These are phyloP conservation scores for Astragalus glycyphyllos DNA, from an alignment of 306 rosid genomes.

Conservation along the genomic window DNA sequence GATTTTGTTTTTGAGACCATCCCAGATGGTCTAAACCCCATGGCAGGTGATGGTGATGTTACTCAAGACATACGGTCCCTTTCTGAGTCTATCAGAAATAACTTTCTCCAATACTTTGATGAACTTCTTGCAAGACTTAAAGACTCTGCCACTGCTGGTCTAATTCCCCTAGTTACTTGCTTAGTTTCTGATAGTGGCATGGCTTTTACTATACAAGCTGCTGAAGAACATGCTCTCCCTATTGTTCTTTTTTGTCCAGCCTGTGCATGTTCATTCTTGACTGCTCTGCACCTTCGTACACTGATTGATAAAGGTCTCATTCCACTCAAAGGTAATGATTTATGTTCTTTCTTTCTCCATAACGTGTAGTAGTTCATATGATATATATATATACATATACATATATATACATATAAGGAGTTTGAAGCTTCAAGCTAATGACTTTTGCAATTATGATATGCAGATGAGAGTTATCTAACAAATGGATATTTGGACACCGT, in stretches of 20 bases:
- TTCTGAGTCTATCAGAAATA: constrained; percentile 7
- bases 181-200: not conserved
- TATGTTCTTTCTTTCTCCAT: too few relatives aligned
- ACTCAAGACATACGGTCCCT: not conserved
- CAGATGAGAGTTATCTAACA: constrained; percentile 36
- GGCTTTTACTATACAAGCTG: constrained; percentile 34
- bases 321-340: constrained; percentile 39
- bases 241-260: constrained; percentile 8
- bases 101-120: too few relatives aligned
- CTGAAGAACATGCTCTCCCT: constrained; percentile 40
- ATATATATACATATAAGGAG: too few relatives aligned
- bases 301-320: constrained; percentile 23
- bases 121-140: too few relatives aligned
- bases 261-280: constrained; percentile 20
- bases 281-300: not conserved
- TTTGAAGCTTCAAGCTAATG: too few relatives aligned
- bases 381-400: too few relatives aligned
- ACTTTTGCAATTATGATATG: constrained; percentile 3
- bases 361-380: too few relatives aligned
- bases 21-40: constrained; percentile 25
- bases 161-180: too few relatives aligned
- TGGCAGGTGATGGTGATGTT: not conserved
- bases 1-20: constrained; percentile 31
- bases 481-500: constrained; percentile 23
- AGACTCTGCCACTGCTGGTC: too few relatives aligned